Percentiles rank a stretch among this genome's conserved stretches.
These are phyloP conservation scores for Teratosphaeria epicoccoides DNA, from an alignment of 2,329 filamentous ascomycete species.

Conservation along the genomic window DNA sequence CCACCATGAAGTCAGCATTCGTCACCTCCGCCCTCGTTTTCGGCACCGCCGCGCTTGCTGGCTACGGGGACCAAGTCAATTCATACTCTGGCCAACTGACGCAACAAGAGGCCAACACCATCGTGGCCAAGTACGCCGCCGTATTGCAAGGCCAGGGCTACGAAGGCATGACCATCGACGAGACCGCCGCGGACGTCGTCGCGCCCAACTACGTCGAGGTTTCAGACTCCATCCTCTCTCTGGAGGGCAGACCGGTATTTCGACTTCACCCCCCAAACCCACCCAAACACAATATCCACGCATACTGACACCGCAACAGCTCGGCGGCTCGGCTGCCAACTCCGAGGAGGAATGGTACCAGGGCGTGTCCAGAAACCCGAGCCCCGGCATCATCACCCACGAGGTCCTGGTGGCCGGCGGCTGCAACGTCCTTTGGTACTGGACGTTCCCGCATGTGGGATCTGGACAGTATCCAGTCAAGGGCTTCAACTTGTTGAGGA, in stretches of 20 bases:
- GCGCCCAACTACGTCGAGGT: constrained; percentile 4
- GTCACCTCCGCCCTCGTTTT: background rate
- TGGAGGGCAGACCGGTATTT: constrained; percentile 2
- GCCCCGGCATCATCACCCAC: constrained; percentile 3
- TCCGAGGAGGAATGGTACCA: constrained; percentile 4
- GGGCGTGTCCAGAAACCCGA: constrained; percentile 1
- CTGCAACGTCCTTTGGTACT: constrained; percentile 8
- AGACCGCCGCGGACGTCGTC: constrained; percentile 2
- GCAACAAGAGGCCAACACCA: constrained; percentile 3
- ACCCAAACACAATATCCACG: no score
- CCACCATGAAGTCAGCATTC: background rate
- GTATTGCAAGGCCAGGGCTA: constrained; percentile 3
- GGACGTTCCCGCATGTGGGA: constrained; percentile 2
- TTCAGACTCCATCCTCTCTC: constrained; percentile 6
- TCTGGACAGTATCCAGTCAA: constrained; percentile 2
- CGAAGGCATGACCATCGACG: constrained; percentile 1
- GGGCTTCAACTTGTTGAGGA: constrained; percentile 7
- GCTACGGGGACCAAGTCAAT: background rate
- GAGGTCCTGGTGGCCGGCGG: constrained; percentile 3
- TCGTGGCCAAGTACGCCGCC: constrained; percentile 4
- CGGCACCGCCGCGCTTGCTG: background rate
- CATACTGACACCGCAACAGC: background rate
- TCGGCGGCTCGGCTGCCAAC: background rate
- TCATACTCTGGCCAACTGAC: background rate
- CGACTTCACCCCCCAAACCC: no score